Evolutionary conservation across 2,329 filamentous ascomycete species (phyloP), one percentile per base, ranked within the genome.

Genomic region (Aspergillus melleus): DNA sequence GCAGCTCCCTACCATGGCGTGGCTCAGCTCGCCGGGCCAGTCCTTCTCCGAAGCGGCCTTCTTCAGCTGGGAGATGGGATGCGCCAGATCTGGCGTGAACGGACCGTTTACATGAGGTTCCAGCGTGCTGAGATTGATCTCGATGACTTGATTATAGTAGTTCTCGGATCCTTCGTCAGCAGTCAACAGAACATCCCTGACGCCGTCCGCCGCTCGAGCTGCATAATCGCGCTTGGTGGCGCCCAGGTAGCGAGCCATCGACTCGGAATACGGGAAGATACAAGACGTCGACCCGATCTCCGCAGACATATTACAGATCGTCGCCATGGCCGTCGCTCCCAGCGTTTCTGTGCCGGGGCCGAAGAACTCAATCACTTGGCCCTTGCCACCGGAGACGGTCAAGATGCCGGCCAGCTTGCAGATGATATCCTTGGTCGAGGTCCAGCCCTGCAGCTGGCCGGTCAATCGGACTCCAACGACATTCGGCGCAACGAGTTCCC

Each of bases 41-140:
- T 89, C 87, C 83, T 99, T 96, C 73, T 89, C 88, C 84, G 96
- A 92, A 73, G 93, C 94, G 68, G 92, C 91, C 74, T 96, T 89
- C 80, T 90, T 92, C 83, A 98, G 96, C 84, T 97, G 95, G 81
- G 92, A 96, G 77, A 99, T 96, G 54, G 95, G 95, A 8, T 94
- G 98, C 58, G 92, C 93, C 81, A 99, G 85, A 87, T 99, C 95
- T 62, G 95, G 95, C 29, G 95, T 99, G 87, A 98, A 98, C 66
- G 95, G 95, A 67, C 95, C 95, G 84, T 99, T 99, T 83, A 99
- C 92, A 78, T 98, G 92, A 68, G 95, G 95, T 84, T 99, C 95
- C 52, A 99, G 89, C 80, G 94, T 90, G 60, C 86, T 90, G 57
- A 99, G 87, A 84, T 99, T 94, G 81, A 99, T 91, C 82, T 97